Percentiles rank a stretch among this genome's conserved stretches.
Conservation (phyloP, 148 eudicot genomes). For the Rhododendron williamsianum region DNA sequence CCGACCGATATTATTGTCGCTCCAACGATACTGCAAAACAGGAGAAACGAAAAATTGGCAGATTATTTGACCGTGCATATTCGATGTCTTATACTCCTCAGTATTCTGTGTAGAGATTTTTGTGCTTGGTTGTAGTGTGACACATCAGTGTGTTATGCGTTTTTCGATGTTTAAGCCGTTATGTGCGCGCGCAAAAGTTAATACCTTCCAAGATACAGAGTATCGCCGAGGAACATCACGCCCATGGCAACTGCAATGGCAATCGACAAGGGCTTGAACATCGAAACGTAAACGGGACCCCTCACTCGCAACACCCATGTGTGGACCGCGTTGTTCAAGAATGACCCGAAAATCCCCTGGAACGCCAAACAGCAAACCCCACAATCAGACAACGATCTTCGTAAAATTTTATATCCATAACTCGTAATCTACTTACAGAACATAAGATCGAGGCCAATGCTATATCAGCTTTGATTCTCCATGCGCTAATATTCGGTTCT, state of each 20-base stretch:
- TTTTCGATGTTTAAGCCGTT: neutral
- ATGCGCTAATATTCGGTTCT: slow-evolving; percentile 34
- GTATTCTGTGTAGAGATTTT: no score
- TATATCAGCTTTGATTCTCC: slow-evolving; percentile 45
- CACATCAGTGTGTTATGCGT: neutral
- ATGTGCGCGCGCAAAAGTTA: neutral
- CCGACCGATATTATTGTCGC: slow-evolving; percentile 42
- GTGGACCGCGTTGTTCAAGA: slow-evolving; percentile 34
- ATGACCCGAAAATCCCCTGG: slow-evolving; percentile 44
- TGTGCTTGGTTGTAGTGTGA: neutral
- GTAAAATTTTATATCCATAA: neutral
- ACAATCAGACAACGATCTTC: neutral
- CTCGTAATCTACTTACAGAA: slow-evolving; percentile 34
- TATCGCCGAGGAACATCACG: slow-evolving; percentile 56
- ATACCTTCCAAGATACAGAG: slow-evolving; percentile 76
- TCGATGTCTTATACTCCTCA: neutral
- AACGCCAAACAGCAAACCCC: neutral
- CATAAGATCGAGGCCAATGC: slow-evolving; percentile 47
- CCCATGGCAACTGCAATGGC: slow-evolving; percentile 78
- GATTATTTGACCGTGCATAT: neutral
- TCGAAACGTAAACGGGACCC: slow-evolving; percentile 74
- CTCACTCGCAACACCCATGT: slow-evolving; percentile 52
- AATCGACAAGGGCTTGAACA: slow-evolving; percentile 82
- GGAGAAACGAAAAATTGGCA: neutral
- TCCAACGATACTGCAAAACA: slow-evolving; percentile 38